Evolutionary conservation across 495 filamentous ascomycete genomes (phyloP).

Genomic region (Entonaema liquescens): DNA sequence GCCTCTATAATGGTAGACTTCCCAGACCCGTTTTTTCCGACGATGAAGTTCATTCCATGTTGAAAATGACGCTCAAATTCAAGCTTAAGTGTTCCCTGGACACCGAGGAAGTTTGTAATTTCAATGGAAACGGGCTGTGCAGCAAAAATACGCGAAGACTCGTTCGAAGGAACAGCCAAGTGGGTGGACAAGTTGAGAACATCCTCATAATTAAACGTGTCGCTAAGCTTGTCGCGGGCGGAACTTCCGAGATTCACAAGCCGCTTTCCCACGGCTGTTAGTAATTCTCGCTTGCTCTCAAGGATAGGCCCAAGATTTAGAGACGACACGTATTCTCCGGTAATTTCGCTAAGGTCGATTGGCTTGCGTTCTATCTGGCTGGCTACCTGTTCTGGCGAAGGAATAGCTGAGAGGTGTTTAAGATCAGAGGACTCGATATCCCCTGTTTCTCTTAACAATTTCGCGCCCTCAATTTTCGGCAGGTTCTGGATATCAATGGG

Average conservation of each 20-base stretch:
- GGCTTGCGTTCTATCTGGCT: slow-evolving; percentile 9
- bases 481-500: slow-evolving; percentile 9
- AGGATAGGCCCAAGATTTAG: slow-evolving; percentile 14
- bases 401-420: neutral
- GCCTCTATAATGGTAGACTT: slow-evolving; percentile 49
- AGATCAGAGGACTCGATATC: neutral
- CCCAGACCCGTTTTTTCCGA: slow-evolving; percentile 42
- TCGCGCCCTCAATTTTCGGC: slow-evolving; percentile 9
- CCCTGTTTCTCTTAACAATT: neutral
- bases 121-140: slow-evolving; percentile 43
- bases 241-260: slow-evolving; percentile 4
- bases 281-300: slow-evolving; percentile 5
- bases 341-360: slow-evolving; percentile 2
- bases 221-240: neutral
- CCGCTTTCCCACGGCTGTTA: slow-evolving; percentile 15
- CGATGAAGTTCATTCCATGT: slow-evolving; percentile 43
- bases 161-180: neutral
- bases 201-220: slow-evolving; percentile 10
- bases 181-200: slow-evolving; percentile 9
- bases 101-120: slow-evolving; percentile 49
- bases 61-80: slow-evolving; percentile 41
- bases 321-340: slow-evolving; percentile 22
- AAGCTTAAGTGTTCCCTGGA: slow-evolving; percentile 44
- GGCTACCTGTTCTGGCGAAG: neutral
- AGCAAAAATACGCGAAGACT: slow-evolving; percentile 26